Conservation (phyloP, 2,329 filamentous ascomycete genomes). For the Ascochyta lentis region DNA sequence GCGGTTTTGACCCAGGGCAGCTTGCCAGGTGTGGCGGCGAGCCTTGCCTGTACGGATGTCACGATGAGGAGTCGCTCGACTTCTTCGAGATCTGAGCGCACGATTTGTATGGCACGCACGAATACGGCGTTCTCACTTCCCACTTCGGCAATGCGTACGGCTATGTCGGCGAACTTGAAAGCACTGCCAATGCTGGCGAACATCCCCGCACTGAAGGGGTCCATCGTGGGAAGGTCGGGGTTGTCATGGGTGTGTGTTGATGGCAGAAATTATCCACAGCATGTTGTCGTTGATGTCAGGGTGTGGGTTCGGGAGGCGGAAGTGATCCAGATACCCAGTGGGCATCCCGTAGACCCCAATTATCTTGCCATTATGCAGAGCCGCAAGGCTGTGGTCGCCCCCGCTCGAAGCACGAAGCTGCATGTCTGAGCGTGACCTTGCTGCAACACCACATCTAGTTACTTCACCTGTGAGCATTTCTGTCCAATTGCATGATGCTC, state of each 20-base stretch:
- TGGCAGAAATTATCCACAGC: not conserved
- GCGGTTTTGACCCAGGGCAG: conserved; percentile 27
- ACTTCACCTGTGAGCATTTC: not conserved
- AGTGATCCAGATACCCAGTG: not conserved
- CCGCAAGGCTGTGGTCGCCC: conserved; percentile 2
- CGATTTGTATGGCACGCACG: conserved; percentile 32
- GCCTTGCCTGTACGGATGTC: conserved; percentile 18
- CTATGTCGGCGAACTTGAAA: conserved; percentile 35
- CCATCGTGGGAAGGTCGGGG: conserved; percentile 13
- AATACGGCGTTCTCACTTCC: conserved; percentile 35
- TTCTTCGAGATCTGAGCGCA: conserved; percentile 32
- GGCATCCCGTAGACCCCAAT: conserved; percentile 5
- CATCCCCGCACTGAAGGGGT: conserved; percentile 20
- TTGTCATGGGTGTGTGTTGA: not conserved
- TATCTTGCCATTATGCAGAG: not conserved
- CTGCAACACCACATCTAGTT: not conserved
- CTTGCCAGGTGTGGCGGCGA: conserved; percentile 25
- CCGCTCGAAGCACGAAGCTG: not conserved
- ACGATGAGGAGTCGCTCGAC: conserved; percentile 25
- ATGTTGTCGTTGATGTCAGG: not conserved
- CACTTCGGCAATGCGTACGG: conserved; percentile 28
- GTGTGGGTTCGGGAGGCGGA: not conserved
- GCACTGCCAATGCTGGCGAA: conserved; percentile 31
- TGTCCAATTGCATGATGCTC: not conserved
- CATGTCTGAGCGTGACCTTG: not conserved